Percentiles rank a stretch among this genome's conserved stretches.
phyloP scores from a whole-genome alignment of 345 rosid species.

The Murraya koenigii region DNA sequence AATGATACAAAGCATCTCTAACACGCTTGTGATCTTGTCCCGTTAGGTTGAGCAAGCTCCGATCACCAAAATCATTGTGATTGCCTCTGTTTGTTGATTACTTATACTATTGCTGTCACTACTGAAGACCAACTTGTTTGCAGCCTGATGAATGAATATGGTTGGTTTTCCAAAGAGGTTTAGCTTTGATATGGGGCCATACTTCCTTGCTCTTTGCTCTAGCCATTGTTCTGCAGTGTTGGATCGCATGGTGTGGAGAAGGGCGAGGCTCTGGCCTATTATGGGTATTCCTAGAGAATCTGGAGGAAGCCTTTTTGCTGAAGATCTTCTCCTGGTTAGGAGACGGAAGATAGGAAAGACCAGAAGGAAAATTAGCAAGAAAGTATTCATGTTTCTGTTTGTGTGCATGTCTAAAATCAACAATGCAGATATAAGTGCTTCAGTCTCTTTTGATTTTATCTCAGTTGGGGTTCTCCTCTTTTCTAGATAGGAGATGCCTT shows the following conservation, averaged over 20 bases:
- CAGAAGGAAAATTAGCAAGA: slow-evolving; percentile 18
- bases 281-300: slow-evolving; percentile 57
- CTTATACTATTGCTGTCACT: slow-evolving; percentile 25
- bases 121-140: slow-evolving; percentile 45
- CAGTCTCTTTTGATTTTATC: background rate
- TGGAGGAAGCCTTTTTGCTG: slow-evolving; percentile 38
- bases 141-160: slow-evolving; percentile 42
- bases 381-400: slow-evolving; percentile 7
- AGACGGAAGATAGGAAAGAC: slow-evolving; percentile 30
- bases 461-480: background rate
- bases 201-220: slow-evolving; percentile 26
- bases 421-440: too few relatives aligned
- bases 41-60: slow-evolving; percentile 29
- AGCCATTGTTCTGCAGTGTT: slow-evolving; percentile 48
- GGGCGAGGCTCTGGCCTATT: slow-evolving; percentile 51
- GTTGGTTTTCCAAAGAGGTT: slow-evolving; percentile 46
- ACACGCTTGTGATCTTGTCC: slow-evolving; percentile 48
- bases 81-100: slow-evolving; percentile 37
- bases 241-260: slow-evolving; percentile 42
- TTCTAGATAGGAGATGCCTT: background rate
- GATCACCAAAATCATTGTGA: slow-evolving; percentile 28
- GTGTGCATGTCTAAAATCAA: background rate
- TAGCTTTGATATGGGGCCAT: slow-evolving; percentile 52
- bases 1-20: slow-evolving; percentile 42
- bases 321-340: slow-evolving; percentile 13